These are phyloP conservation scores for Trichosanthes cucumerina DNA, from an alignment of 306 rosid species.

Conservation along the genomic window DNA sequence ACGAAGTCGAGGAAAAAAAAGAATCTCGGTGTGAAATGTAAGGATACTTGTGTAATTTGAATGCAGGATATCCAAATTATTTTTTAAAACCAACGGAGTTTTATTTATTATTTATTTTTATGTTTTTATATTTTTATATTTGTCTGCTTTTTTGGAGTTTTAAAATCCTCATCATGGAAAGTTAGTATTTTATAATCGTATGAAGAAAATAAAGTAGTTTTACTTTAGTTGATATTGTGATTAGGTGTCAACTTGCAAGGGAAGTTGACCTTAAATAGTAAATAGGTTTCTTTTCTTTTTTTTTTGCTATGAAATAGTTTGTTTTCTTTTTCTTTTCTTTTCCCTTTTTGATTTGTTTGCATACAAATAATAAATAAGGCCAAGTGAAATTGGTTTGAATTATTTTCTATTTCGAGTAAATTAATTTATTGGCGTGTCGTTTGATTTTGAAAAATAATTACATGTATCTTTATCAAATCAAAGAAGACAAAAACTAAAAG, in stretches of 20 bases:
- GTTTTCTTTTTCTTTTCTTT: not conserved
- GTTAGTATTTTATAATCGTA: not conserved
- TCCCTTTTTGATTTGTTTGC: not conserved
- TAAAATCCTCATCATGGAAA: not conserved
- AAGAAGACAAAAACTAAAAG: not conserved
- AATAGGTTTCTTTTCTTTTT: not conserved
- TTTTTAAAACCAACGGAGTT: no score
- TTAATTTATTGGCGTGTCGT: no score
- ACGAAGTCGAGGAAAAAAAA: no score
- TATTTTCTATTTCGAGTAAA: not conserved
- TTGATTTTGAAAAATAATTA: not conserved
- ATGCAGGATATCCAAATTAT: not conserved
- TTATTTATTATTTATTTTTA: no score
- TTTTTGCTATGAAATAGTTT: not conserved
- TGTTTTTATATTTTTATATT: no score
- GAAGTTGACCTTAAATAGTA: not conserved
- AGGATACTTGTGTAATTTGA: no score
- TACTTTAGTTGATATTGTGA: not conserved
- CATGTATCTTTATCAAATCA: not conserved
- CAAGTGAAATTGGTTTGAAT: no score
- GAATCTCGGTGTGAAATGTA: no score
- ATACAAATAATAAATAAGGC: not conserved
- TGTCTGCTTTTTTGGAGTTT: no score
- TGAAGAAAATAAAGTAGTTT: not conserved
- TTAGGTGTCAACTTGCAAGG: not conserved